Conservation (phyloP, 169 alveolate genomes). For the Cryptosporidium felis region DNA sequence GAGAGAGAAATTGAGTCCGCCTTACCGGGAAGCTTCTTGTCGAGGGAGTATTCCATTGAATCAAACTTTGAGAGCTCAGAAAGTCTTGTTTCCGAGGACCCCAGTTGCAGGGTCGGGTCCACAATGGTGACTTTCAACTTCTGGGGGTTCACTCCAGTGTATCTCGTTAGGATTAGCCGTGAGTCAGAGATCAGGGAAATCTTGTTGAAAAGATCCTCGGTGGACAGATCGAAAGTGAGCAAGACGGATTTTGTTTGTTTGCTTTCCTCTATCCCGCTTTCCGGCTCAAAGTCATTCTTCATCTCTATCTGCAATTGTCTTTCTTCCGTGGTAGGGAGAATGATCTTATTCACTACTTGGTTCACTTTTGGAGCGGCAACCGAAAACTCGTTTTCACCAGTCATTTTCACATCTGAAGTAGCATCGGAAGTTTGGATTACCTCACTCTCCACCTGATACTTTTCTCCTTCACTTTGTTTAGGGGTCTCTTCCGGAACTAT, state of each 20-base stretch:
- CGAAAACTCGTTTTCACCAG: slow-evolving; percentile 44
- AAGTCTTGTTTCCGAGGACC: slow-evolving; percentile 9
- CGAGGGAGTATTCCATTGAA: not conserved
- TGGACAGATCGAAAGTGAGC: slow-evolving; percentile 23
- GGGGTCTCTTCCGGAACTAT: not conserved
- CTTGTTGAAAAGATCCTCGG: slow-evolving; percentile 10
- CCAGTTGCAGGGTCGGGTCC: slow-evolving; percentile 27
- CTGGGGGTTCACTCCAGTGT: slow-evolving; percentile 50
- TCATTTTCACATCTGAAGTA: not conserved
- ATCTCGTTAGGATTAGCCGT: slow-evolving; percentile 23
- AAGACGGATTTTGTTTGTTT: slow-evolving; percentile 36
- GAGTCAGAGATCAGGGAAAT: slow-evolving; percentile 44
- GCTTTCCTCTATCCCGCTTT: slow-evolving; percentile 31
- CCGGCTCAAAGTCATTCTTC: slow-evolving; percentile 30
- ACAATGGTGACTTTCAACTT: slow-evolving; percentile 18
- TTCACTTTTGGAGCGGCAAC: slow-evolving; percentile 4
- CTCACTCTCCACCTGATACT: slow-evolving; percentile 37
- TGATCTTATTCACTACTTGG: slow-evolving; percentile 19
- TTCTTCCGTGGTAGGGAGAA: slow-evolving; percentile 30
- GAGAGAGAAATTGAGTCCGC: slow-evolving; percentile 18
- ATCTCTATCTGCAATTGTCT: slow-evolving; percentile 17
- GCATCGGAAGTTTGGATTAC: not conserved
- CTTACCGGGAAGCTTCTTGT: slow-evolving; percentile 9
- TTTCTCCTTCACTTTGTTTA: not conserved
- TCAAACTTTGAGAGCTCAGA: slow-evolving; percentile 24